Conservation (phyloP, 2,329 filamentous ascomycete species). For the Trichoderma citrinoviride region DNA sequence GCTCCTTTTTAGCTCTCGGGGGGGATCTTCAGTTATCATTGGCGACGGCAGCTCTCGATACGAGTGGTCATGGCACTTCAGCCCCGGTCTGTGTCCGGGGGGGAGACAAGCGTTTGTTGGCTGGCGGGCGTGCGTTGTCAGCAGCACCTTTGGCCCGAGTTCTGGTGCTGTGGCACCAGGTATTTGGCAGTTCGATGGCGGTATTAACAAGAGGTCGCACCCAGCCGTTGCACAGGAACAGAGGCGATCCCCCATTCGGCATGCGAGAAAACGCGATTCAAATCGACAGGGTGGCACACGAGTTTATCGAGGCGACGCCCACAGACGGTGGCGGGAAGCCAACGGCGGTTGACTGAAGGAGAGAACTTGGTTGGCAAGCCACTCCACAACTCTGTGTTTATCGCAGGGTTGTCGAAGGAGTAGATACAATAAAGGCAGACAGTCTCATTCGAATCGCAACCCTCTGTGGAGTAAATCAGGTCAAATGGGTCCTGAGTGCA, state of each 20-base stretch:
- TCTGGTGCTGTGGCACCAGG: background rate
- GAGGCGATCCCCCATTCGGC: background rate
- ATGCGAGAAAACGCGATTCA: background rate
- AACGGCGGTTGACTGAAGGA: background rate
- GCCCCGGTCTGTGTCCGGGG: slow-evolving; percentile 1
- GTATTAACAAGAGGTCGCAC: background rate
- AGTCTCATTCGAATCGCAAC: no score
- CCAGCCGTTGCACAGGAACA: background rate
- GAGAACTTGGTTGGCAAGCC: background rate
- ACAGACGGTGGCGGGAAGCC: background rate
- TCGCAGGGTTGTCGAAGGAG: no score
- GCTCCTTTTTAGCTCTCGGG: slow-evolving; percentile 7
- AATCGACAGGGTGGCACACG: background rate
- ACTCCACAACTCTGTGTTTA: no score
- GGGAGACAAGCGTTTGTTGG: background rate
- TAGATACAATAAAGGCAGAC: no score
- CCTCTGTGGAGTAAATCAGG: no score
- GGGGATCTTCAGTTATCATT: slow-evolving; percentile 11
- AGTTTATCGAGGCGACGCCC: background rate
- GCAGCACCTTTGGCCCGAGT: background rate
- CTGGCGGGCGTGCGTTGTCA: slow-evolving; percentile 8
- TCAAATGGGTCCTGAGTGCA: no score
- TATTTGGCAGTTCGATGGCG: background rate
- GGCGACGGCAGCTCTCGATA: slow-evolving; percentile 1
- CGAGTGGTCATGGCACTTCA: background rate